These are phyloP conservation scores for Exobasidium cylindrosporum DNA, from an alignment of 1,284 basidiomycete genomes.

Conservation along the genomic window DNA sequence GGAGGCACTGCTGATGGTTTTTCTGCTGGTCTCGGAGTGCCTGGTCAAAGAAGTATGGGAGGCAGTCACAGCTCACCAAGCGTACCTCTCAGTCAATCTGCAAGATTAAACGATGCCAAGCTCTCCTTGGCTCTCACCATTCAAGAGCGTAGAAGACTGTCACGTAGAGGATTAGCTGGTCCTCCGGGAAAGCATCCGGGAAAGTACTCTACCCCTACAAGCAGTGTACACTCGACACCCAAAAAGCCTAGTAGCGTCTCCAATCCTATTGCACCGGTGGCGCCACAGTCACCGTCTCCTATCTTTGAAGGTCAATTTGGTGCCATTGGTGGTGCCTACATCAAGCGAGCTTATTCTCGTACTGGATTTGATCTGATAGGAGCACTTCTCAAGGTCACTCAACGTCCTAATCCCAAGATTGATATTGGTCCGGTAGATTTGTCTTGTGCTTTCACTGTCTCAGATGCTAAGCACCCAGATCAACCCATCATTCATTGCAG, in stretches of 20 bases:
- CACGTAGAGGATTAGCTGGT: slow-evolving; percentile 22
- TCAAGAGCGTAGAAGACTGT: slow-evolving; percentile 43
- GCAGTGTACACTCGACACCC: background rate
- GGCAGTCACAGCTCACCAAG: slow-evolving; percentile 14
- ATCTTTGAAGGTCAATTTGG: background rate
- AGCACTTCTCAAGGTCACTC: slow-evolving; percentile 73
- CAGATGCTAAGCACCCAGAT: slow-evolving; percentile 76
- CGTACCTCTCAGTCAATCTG: slow-evolving; percentile 13
- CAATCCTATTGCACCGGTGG: background rate
- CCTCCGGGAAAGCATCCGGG: slow-evolving; percentile 23
- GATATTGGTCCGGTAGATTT: slow-evolving; percentile 85
- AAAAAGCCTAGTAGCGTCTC: background rate
- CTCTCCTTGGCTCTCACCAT: slow-evolving; percentile 23
- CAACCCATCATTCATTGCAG: slow-evolving; percentile 83
- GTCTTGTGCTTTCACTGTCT: slow-evolving; percentile 82
- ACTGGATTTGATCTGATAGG: slow-evolving; percentile 86
- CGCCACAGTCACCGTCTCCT: background rate
- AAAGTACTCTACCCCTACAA: slow-evolving; percentile 4
- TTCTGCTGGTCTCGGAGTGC: slow-evolving; percentile 1
- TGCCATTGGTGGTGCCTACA: slow-evolving; percentile 12
- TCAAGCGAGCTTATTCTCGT: slow-evolving; percentile 64
- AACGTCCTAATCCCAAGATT: slow-evolving; percentile 72
- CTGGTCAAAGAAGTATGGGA: slow-evolving; percentile 1
- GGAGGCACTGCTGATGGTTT: slow-evolving; percentile 2
- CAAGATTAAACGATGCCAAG: slow-evolving; percentile 2